These are phyloP conservation scores for Catenaria anguillulae DNA, from an alignment of 371 early-diverging fungal species.

Conservation along the genomic window DNA sequence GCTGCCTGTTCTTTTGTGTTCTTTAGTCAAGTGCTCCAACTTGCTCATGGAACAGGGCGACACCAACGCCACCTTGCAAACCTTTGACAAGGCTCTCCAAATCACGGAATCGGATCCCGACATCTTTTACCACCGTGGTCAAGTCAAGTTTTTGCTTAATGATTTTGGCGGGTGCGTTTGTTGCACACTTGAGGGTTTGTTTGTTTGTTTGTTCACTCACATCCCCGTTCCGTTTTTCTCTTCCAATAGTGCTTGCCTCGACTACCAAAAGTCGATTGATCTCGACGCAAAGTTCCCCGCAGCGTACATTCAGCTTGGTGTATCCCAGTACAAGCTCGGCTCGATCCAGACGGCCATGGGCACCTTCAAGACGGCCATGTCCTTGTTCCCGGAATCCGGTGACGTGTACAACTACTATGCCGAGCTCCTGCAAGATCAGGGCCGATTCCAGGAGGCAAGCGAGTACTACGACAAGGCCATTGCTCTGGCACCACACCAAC, in stretches of 20 bases:
- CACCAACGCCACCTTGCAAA: constrained; percentile 39
- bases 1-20: constrained; percentile 18
- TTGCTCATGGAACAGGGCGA: constrained; percentile 24
- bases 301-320: constrained; percentile 79
- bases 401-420: constrained; percentile 94
- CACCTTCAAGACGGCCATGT: constrained; percentile 63
- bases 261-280: constrained; percentile 65
- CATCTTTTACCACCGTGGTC: constrained; percentile 58
- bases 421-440: constrained; percentile 80
- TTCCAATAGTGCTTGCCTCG: constrained; percentile 64
- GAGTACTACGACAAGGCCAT: constrained; percentile 64
- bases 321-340: constrained; percentile 84
- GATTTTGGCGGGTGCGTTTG: constrained; percentile 1
- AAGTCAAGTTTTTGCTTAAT: constrained; percentile 18
- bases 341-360: constrained; percentile 49
- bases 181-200: no score
- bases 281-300: constrained; percentile 73
- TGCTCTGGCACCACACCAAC: constrained; percentile 49
- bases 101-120: constrained; percentile 54
- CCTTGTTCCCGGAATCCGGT: constrained; percentile 60
- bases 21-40: background rate
- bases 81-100: constrained; percentile 52
- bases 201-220: no score
- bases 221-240: no score
- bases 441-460: constrained; percentile 54